Evolutionary conservation across 2,329 filamentous ascomycete species (phyloP).

Genomic region (Grosmannia huntii): DNA sequence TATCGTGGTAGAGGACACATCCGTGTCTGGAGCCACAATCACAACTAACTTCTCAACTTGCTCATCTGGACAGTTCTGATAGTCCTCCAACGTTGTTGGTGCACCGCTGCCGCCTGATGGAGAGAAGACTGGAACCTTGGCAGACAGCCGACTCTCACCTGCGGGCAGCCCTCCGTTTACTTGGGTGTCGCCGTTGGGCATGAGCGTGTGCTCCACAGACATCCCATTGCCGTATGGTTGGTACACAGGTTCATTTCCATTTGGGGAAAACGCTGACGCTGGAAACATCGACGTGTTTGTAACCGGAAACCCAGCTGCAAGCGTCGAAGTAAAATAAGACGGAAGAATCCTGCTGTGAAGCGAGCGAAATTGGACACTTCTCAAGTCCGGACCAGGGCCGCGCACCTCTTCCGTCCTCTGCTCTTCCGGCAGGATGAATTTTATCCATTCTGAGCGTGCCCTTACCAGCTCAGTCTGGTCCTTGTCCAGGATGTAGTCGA

Average conservation of each 20-base stretch:
- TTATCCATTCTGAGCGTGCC: conserved; percentile 61
- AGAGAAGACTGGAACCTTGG: conserved; percentile 50
- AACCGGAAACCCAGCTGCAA: conserved; percentile 18
- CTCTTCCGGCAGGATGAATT: conserved; percentile 61
- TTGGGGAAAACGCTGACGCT: conserved; percentile 14
- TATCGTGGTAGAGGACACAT: conserved; percentile 1
- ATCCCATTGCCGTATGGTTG: conserved; percentile 13
- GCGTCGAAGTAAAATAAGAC: conserved; percentile 14
- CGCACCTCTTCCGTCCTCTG: conserved; percentile 63
- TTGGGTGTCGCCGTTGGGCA: conserved; percentile 19
- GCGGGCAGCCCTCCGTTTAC: conserved; percentile 26
- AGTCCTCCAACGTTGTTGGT: conserved; percentile 17
- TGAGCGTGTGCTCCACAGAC: neutral
- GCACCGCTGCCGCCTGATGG: conserved; percentile 20
- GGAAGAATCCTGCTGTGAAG: conserved; percentile 15
- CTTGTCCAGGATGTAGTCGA: conserved; percentile 64
- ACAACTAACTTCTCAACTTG: conserved; percentile 19
- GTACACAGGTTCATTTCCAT: conserved; percentile 17
- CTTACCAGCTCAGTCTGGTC: conserved; percentile 72
- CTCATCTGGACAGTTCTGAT: conserved; percentile 20
- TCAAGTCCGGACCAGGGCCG: conserved; percentile 47
- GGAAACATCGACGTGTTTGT: conserved; percentile 14
- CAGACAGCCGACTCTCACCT: conserved; percentile 42
- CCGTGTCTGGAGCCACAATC: conserved; percentile 10
- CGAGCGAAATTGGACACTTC: conserved; percentile 16